Evolutionary conservation across 2,329 filamentous ascomycete genomes (phyloP), one percentile per base, ranked within the genome.

Genomic region (Verticillium albo-atrum): DNA sequence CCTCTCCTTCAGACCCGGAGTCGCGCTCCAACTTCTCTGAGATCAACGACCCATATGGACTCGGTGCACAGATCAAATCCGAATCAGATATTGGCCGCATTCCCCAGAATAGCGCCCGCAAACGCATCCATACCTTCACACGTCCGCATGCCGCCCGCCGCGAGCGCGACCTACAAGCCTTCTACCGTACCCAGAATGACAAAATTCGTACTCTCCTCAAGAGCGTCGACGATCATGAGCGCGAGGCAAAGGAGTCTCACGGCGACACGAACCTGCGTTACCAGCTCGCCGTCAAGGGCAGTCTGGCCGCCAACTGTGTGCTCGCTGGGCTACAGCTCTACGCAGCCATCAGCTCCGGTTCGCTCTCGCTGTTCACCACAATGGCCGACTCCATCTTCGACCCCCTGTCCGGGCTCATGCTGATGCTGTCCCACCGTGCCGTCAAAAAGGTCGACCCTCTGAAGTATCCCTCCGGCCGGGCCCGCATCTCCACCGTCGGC

Each of bases 301-400:
- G 84, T 37, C 91, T 97, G 67, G 84, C 77, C 1, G 94, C 93
- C 61, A 98, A 98, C 68, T 73, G 97, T 59, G 63, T 90, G 28
- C 82, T 99, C 6, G 87, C 93, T 0, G 81, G 82, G 4, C 81
- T 99, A 20, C 95, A 99, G 75, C 79, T 97, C 37, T 99, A 96
- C 71, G 95, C 89, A 51, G 95, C 95, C 62, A 84, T 91, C 53
- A 86, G 90, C 0, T 97, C 93, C 0, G 87, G 89, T 54, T 97
- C 92, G n/a, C 83, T 98, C 35, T 97, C 94, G 5, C 86, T 99
- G 54, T 97, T 98, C 78, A 97, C 95, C 17, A 99, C 94, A 63
- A 96, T 96, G 90, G 94, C 93, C 17, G 95, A 99, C 74, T 88
- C 93, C 56, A 82, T 98, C 65, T 98, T 98, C 76, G 95, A 98